Evolutionary conservation across 2,329 filamentous ascomycete species (phyloP).

Genomic region (Xylariomycetidae sp.): DNA sequence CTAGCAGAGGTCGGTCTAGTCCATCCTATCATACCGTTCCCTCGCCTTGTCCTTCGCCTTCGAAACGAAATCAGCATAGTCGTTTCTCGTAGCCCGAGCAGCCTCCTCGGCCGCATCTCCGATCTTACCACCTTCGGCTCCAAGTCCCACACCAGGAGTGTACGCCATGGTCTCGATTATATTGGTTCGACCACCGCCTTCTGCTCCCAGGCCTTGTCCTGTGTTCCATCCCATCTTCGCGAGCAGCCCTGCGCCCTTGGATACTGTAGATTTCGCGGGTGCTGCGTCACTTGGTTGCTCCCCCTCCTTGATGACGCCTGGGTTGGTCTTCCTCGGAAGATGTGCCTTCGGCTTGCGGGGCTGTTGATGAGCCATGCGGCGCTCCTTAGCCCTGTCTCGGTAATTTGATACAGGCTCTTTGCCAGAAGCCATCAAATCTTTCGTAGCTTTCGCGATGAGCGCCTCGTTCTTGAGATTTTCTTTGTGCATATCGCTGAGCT

Average conservation of each 20-base stretch:
- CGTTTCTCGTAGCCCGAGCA: conserved; percentile 54
- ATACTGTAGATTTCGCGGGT: conserved; percentile 35
- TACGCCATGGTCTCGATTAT: conserved; percentile 63
- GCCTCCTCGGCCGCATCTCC: conserved; percentile 65
- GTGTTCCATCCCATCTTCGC: conserved; percentile 70
- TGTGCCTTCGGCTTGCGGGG: conserved; percentile 46
- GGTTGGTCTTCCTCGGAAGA: conserved; percentile 21
- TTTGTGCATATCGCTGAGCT: conserved; percentile 39
- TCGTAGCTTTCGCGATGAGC: conserved; percentile 25
- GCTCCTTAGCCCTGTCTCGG: conserved; percentile 64
- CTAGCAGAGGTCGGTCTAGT: conserved; percentile 17
- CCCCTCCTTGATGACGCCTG: conserved; percentile 29
- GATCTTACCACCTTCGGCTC: conserved; percentile 63
- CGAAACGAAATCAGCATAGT: conserved; percentile 58
- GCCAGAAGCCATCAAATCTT: conserved; percentile 27
- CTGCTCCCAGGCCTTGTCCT: conserved; percentile 60
- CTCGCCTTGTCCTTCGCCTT: conserved; percentile 62
- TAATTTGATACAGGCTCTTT: conserved; percentile 39
- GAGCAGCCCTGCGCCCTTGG: conserved; percentile 63
- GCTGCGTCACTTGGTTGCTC: conserved; percentile 33
- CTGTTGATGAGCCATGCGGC: conserved; percentile 58
- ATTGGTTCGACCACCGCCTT: conserved; percentile 58
- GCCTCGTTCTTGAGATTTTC: conserved; percentile 25
- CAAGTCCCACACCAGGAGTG: conserved; percentile 63
- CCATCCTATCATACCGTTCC: conserved; percentile 58